Evolutionary conservation across 2,329 filamentous ascomycete species (phyloP).

Genomic region (Fusarium clavum): DNA sequence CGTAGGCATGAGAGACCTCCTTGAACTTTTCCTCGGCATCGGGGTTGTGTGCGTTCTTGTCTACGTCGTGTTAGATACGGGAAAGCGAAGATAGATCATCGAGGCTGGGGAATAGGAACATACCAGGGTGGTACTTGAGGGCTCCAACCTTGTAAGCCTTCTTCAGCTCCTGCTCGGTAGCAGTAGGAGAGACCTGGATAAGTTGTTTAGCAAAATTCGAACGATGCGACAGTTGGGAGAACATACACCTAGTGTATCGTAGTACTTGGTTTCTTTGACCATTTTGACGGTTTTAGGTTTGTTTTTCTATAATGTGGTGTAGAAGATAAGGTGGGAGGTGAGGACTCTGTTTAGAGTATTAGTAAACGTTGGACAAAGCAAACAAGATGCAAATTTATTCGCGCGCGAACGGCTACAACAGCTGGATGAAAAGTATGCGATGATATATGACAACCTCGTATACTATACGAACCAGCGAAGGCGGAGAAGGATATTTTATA

Average conservation of each 20-base stretch:
- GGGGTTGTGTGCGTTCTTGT: slow-evolving; percentile 97
- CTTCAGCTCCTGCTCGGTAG: slow-evolving; percentile 88
- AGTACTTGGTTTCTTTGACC: slow-evolving; percentile 83
- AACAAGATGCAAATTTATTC: slow-evolving; percentile 11
- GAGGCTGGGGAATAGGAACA: slow-evolving; percentile 52
- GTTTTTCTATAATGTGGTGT: slow-evolving; percentile 9
- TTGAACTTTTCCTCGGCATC: slow-evolving; percentile 98
- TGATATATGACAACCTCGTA: not conserved
- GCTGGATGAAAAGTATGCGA: not conserved
- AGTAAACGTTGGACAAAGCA: slow-evolving; percentile 35
- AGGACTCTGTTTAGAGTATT: slow-evolving; percentile 37
- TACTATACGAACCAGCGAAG: not conserved
- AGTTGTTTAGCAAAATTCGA: slow-evolving; percentile 31
- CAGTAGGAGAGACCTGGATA: slow-evolving; percentile 77
- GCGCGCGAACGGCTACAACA: slow-evolving; percentile 11
- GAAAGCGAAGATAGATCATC: not conserved
- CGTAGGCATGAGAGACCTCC: slow-evolving; percentile 94
- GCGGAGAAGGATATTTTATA: slow-evolving; percentile 5
- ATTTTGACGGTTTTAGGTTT: slow-evolving; percentile 61
- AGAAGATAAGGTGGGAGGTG: slow-evolving; percentile 18
- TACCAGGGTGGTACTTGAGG: slow-evolving; percentile 86
- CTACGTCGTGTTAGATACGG: slow-evolving; percentile 59
- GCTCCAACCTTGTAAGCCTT: slow-evolving; percentile 88
- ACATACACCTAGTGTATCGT: slow-evolving; percentile 82
- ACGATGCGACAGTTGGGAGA: not conserved